Base-by-base conservation (phyloP, 2,329 filamentous ascomycete species). In the Xylaria sp. region DNA sequence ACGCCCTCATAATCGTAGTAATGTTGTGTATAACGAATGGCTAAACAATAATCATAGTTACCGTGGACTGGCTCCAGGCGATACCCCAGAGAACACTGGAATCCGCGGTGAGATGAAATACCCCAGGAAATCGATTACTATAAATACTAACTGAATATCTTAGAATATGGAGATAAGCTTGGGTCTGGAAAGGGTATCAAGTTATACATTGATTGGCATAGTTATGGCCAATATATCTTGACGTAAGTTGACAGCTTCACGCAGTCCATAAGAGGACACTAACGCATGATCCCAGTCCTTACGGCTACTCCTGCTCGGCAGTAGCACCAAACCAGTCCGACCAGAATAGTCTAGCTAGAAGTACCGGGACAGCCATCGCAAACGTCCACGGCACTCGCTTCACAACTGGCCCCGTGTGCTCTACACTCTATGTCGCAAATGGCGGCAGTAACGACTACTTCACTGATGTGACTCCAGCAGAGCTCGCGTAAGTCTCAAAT, bases 1-100 rank as follows among this genome's bases (percentile, higher is more conserved):
- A 3, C 5, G 27, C 32, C 5, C 27, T 55, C 3, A 1, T n/a
- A 18, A 21, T 37, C 16, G 25, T 18, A 32, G 44, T 0, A 8
- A 35, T 6, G 16, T 32, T 3, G 12, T 4, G 51, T 3, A 35
- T 54, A 10, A 9, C 29, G 44, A 48, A 60, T 54, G 5, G n/a
- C 66, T 69, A n/a, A 71, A 40, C 16, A 53, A 32, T 2, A 21
- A 61, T 44, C 23, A 84, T 73, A 82, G 80, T 13, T 87, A 83
- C 72, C 78, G 78, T 76, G 83, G 83, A 60, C 61, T 61, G 29
- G 73, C 75, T 27, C 76, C 81, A 18, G 82, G 83, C 27, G 82
- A 85, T 70, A 83, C 84, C 5, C 81, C 83, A 12, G 84, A 87
- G 75, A 86, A 82, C 72, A 81, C 81, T 66, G 84, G 79, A 54